Evolutionary conservation across 2,329 filamentous ascomycete species (phyloP).

Genomic region (Claviceps sp.): DNA sequence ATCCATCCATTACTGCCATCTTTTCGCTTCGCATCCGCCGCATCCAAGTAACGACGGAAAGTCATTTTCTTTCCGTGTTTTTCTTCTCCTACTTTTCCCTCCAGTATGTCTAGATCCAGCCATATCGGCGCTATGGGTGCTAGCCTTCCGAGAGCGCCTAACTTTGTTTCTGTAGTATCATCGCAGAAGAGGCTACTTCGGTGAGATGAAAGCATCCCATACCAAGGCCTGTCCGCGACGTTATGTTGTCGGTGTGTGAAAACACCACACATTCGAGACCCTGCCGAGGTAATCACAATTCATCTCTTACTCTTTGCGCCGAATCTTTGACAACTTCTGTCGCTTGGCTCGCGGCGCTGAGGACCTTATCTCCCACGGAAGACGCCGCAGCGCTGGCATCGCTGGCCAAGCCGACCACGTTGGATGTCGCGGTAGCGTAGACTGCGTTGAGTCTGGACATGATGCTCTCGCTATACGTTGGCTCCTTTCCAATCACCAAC

Average conservation of each 20-base stretch:
- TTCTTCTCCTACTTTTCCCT: background rate
- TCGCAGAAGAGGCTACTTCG: background rate
- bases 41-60: background rate
- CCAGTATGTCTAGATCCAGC: background rate
- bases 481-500: slow-evolving; percentile 63
- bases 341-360: slow-evolving; percentile 25
- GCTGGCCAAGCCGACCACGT: slow-evolving; percentile 29
- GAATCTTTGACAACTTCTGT: slow-evolving; percentile 30
- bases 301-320: slow-evolving; percentile 24
- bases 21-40: background rate
- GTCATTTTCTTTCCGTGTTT: background rate
- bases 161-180: background rate
- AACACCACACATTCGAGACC: background rate
- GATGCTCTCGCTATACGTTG: slow-evolving; percentile 69
- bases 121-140: background rate
- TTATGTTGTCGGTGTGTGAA: background rate
- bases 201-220: background rate
- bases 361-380: slow-evolving; percentile 22
- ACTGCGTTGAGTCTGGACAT: slow-evolving; percentile 57
- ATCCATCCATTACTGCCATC: background rate
- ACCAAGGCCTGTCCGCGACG: background rate
- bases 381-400: slow-evolving; percentile 20
- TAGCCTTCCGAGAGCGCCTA: background rate
- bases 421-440: slow-evolving; percentile 54
- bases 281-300: slow-evolving; percentile 22